Base-by-base conservation (phyloP, 768 basidiomycete genomes). In the Hericium rajendrae region DNA sequence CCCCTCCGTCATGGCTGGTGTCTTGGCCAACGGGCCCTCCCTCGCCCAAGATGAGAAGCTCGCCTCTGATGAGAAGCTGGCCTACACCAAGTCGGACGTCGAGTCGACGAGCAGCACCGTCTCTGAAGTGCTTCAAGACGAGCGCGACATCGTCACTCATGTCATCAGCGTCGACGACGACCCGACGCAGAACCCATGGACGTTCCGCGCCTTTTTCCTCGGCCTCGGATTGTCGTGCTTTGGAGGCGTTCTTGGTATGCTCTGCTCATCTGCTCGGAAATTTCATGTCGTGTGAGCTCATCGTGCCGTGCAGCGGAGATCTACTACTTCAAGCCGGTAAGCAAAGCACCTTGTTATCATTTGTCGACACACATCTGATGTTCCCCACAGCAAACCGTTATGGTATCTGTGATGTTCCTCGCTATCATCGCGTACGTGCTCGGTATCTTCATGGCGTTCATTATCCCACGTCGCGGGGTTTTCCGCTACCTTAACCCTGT, bases 261-360 rank as follows among this genome's bases (percentile, higher is more conserved):
- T 32, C 20, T 24, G n/a, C 20, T 13, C n/a, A 6, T 20, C 13
- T n/a, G 41, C 18, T 41, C n/a, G n/a, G n/a, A n/a, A n/a, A n/a
- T 46, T n/a, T n/a, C 8, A 18, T 24, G 54, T 15, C 16, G 3
- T 26, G 13, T 38, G 38, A 41, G 24, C 41, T 38, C 15, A 61
- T 16, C 3, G 28, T 32, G 2, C 22, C 49, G 5, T 32, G 32
- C 55, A 80, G 79, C 79, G 38, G 75, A 83, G 60, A 82, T 83
- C 26, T 82, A 81, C 65, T 83, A 82, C 64, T 83, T 81, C 67
- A 81, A 82, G 66, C 79, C 80, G 3, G 80, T 78, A 62, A 57
- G 69, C 51, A 8, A 38, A 12, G 38, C 16, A 20, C 6, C 39
- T 20, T 20, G 13, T 26, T 43, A 13, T 43, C 28, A 11, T 48